phyloP scores from a whole-genome alignment of 352 stramenopile species.

The Phytophthora fragariae region DNA sequence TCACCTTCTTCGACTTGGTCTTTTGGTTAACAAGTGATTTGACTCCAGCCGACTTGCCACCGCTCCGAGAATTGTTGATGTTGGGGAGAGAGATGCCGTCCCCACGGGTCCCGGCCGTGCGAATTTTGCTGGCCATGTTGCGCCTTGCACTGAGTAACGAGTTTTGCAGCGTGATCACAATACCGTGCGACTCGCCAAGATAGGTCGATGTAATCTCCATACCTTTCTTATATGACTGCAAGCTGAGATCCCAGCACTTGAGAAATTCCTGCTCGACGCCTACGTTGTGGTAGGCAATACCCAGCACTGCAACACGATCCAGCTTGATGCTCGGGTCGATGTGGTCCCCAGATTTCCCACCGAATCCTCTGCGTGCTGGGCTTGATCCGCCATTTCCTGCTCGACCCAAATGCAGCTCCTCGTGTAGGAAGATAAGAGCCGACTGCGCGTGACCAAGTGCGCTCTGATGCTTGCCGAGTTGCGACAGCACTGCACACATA shows the following conservation, averaged over 20 bases:
- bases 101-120: slow-evolving; percentile 53
- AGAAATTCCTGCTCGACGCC: slow-evolving; percentile 96
- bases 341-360: slow-evolving; percentile 24
- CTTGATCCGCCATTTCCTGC: slow-evolving; percentile 12
- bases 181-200: slow-evolving; percentile 91
- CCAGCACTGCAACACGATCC: slow-evolving; percentile 92
- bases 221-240: slow-evolving; percentile 94
- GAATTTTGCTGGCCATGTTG: slow-evolving; percentile 57
- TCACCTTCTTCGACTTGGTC: slow-evolving; percentile 39
- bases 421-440: slow-evolving; percentile 93
- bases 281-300: slow-evolving; percentile 96
- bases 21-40: slow-evolving; percentile 55
- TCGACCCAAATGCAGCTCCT: slow-evolving; percentile 84
- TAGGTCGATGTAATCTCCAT: slow-evolving; percentile 87
- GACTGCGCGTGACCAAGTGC: slow-evolving; percentile 93
- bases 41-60: slow-evolving; percentile 40
- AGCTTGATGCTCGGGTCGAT: slow-evolving; percentile 61
- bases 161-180: slow-evolving; percentile 93
- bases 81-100: slow-evolving; percentile 63
- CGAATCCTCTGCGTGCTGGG: slow-evolving; percentile 25
- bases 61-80: slow-evolving; percentile 38
- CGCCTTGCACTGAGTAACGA: slow-evolving; percentile 84
- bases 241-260: slow-evolving; percentile 90
- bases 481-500: slow-evolving; percentile 94
- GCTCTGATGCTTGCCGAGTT: slow-evolving; percentile 90